Base-by-base conservation (phyloP, 73 alveolate genomes). In the Vitrella brassicaformis region DNA sequence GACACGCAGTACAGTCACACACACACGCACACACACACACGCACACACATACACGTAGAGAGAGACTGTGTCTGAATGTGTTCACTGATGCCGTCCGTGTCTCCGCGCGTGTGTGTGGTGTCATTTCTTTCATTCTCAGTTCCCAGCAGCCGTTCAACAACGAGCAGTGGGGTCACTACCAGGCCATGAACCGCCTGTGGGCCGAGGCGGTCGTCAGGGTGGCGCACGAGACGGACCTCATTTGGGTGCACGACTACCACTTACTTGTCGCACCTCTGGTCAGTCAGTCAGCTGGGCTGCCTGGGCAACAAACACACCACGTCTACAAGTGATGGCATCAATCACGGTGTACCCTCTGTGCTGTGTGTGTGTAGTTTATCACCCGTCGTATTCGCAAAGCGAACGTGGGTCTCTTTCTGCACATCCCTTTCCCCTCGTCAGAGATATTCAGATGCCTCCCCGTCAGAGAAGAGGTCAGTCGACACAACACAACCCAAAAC, bases 341-440 rank as follows among this genome's bases (percentile, higher is more conserved):
- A n/a, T n/a, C n/a, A n/a, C n/a, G n/a, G n/a, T n/a, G n/a, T n/a
- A n/a, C n/a, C n/a, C n/a, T n/a, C n/a, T n/a, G n/a, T n/a, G n/a
- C n/a, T n/a, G n/a, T n/a, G n/a, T n/a, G n/a, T n/a, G n/a, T n/a
- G n/a, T n/a, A n/a, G n/a, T n/a, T n/a, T n/a, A 29, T 31, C 19
- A 1, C 71, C 0, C 79, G 28, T 27, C 47, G 79, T 71, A 67
- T 75, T 18, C 82, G 68, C 66, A 75, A 75, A 71, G 91, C 91
- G 7, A 86, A 86, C 82, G 80, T 86, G 30, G 91, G 91, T 22
- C 80, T 86, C 74, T 86, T 80, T 68, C 73, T 86, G 22, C 91
- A 86, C 65, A 75, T 78, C 4, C 92, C 92, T 30, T 81, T 86
- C 28, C 92, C 92, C 10, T 86, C 89, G 19, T 81, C 89, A 0